Evolutionary conservation across 345 rosid species (phyloP), one percentile per base, ranked within the genome.

Genomic region (Garcia nutans): DNA sequence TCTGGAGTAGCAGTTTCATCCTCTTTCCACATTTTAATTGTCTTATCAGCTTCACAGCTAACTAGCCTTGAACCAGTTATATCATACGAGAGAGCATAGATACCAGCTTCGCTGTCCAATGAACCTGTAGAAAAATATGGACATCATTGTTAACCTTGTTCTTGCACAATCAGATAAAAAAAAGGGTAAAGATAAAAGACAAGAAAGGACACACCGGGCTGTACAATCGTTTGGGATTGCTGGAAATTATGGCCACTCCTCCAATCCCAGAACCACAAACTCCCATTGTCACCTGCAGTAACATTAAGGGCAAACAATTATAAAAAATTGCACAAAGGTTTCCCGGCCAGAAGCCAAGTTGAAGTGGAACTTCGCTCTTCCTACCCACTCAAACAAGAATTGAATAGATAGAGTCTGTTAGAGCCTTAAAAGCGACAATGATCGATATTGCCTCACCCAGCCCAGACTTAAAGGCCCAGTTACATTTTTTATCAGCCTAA

Each of bases 221-320:
- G 99, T 31, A 93, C 98, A 61, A 96, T 93, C 41, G 99, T 96
- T 79, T 96, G 98, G 26, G 88, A 47, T 79, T 96, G 98, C 86
- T 96, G 98, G 86, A 96, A 93, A 83, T 90, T 93, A 83, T 96
- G 98, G 72, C 98, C 99, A 47, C 98, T 93, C 84, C 84, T 93
- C 99, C 98, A 96, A 78, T 96, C 99, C 98, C 98, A 96, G 85
- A 92, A 96, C 98, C 99, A 93, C 77, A 96, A 17, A 75, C 99
- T 96, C 67, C 99, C 98, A 58, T 96, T 96, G 82, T 96, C 99
- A 78, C 99, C 99, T 96, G 78, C 50, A 64, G 76, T 52, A 22
- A 73, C 28, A 23, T 19, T 66, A 13, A 23, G 3, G 15, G 7
- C 16, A 37, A 65, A 79, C 5, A 31, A 68, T 78, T n/a, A 72